Evolutionary conservation across 306 rosid genomes (phyloP), one percentile per base, ranked within the genome.

Genomic region (Rosa persica): DNA sequence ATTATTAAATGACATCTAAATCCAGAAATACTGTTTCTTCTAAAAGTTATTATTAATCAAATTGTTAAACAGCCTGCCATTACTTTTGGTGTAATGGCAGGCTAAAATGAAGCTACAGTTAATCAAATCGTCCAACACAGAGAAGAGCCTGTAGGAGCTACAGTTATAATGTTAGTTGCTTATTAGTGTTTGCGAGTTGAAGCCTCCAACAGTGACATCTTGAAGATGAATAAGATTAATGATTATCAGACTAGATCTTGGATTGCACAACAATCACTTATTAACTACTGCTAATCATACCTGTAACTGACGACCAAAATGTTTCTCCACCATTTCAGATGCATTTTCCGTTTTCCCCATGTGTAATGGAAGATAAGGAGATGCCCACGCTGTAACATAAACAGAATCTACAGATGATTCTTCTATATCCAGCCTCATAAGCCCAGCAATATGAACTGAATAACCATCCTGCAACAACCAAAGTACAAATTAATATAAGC

Each of bases 321-420:
- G 97, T 38, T 91, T 88, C 74, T 92, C 86, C 16, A 78, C 75
- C 83, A 95, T 88, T 83, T 84, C 84, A 70, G 46, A 1, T 60
- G 97, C 89, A 80, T 89, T 92, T 84, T 92, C 97, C 5, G 85
- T 77, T 87, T 92, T 95, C 23, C 98, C 98, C 98, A 95, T 87
- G 83, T 95, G 98, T 65, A 95, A 81, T 40, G 93, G 97, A 80
- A 92, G 97, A 82, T 88, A 87, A 78, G 90, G 87, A 77, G 98
- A 95, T 22, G 98, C 98, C 98, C 97, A 95, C 38, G 89, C 96
- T 0, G 95, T 89, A 73, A 95, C 84, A 79, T 92, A 95, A 27
- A 95, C 82, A 54, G 98, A 83, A 36, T 89, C 96, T 47, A 79
- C 72, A 0, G 91, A 81, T 27, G 88, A 84, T 84, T 95, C 93